Percentiles rank a stretch among this genome's conserved stretches.
Conservation (phyloP, 768 basidiomycete genomes). For the Xerocomus spinulosus region DNA sequence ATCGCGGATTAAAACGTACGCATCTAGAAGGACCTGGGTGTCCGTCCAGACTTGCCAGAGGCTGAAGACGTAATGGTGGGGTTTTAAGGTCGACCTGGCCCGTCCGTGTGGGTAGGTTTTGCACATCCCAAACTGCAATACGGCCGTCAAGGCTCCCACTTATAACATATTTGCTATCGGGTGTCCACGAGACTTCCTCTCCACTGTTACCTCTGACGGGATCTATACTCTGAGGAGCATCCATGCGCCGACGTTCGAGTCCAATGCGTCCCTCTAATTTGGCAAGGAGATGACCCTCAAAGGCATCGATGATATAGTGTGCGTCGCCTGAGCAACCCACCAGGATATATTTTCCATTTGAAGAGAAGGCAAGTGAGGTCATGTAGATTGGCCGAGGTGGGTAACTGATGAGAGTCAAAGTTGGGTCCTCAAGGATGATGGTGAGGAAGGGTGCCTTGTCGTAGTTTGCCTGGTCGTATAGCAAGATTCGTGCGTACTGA, state of each 20-base stretch:
- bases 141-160: conserved; percentile 84
- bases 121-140: conserved; percentile 83
- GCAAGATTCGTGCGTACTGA: conserved; percentile 71
- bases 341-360: conserved; percentile 84
- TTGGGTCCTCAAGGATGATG: conserved; percentile 78
- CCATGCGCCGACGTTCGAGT: conserved; percentile 61
- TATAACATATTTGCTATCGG: conserved; percentile 87
- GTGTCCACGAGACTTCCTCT: conserved; percentile 92
- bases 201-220: conserved; percentile 79
- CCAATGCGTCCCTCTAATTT: conserved; percentile 84
- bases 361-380: conserved; percentile 87
- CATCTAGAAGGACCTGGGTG: conserved; percentile 83
- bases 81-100: conserved; percentile 54
- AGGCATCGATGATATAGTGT: conserved; percentile 92
- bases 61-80: conserved; percentile 47
- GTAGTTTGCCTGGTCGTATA: conserved; percentile 83
- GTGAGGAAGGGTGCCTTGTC: conserved; percentile 91
- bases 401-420: conserved; percentile 66
- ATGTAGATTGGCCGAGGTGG: conserved; percentile 87
- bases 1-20: conserved; percentile 85
- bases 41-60: conserved; percentile 57
- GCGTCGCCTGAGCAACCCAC: conserved; percentile 90
- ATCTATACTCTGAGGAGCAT: conserved; percentile 52
- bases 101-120: conserved; percentile 49
- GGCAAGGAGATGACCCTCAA: conserved; percentile 75